These are phyloP conservation scores for Pythium biforme DNA, from an alignment of 352 stramenopile genomes.

Conservation along the genomic window DNA sequence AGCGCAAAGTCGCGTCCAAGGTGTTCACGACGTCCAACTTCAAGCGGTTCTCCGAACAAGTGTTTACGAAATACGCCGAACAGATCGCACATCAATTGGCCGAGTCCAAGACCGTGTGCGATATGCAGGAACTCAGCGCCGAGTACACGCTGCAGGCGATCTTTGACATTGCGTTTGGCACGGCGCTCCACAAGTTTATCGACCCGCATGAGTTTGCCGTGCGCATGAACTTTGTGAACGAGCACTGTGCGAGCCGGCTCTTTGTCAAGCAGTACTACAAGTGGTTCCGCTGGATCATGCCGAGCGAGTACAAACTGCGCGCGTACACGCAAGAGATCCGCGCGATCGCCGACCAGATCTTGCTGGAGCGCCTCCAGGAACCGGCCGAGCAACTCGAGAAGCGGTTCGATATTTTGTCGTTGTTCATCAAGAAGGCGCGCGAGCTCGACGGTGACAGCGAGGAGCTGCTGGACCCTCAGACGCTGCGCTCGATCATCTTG, in stretches of 20 bases:
- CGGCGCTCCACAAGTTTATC: constrained; percentile 34
- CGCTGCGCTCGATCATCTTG: constrained; percentile 64
- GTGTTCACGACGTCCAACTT: constrained; percentile 83
- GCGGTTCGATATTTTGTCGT: constrained; percentile 47
- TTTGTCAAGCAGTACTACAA: constrained; percentile 74
- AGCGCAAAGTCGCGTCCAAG: constrained; percentile 83
- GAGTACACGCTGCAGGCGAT: constrained; percentile 57
- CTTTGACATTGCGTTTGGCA: constrained; percentile 59
- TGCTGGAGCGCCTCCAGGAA: constrained; percentile 39
- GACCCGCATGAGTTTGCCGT: constrained; percentile 36
- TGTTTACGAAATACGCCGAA: constrained; percentile 48
- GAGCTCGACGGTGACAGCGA: constrained; percentile 36
- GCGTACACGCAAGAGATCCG: constrained; percentile 91
- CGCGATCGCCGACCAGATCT: constrained; percentile 46
- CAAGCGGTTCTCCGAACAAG: constrained; percentile 40
- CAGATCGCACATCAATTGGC: constrained; percentile 11
- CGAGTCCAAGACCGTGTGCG: constrained; percentile 17
- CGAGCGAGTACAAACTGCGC: constrained; percentile 85
- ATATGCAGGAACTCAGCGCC: constrained; percentile 55
- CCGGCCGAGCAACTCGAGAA: constrained; percentile 26
- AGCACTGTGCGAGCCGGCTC: constrained; percentile 50
- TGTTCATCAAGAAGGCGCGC: constrained; percentile 56
- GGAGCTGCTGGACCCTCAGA: constrained; percentile 28
- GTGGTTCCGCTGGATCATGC: constrained; percentile 52
- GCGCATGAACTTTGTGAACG: constrained; percentile 57